phyloP scores from a whole-genome alignment of 805 yeast genomes.

The Soucietia sequanensis region DNA sequence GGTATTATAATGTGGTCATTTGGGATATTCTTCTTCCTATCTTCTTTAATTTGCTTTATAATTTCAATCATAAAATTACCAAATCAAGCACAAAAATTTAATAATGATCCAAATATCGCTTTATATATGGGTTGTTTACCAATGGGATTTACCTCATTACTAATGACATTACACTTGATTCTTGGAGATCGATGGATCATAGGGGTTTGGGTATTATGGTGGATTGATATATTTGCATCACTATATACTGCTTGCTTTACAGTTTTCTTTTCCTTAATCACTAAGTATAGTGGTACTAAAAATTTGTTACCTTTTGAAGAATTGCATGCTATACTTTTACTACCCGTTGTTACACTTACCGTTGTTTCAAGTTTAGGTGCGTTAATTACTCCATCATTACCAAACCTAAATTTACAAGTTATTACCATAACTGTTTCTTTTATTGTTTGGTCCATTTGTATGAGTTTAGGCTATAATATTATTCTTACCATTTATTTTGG shows the following conservation, averaged over 20 bases:
- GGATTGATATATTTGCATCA: constrained; percentile 59
- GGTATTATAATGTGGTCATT: constrained; percentile 65
- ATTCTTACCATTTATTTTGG: constrained; percentile 57
- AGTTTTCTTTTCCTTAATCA: constrained; percentile 47
- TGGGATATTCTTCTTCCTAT: constrained; percentile 48
- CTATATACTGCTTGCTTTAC: constrained; percentile 61
- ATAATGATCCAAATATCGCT: constrained; percentile 41
- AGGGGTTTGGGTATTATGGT: constrained; percentile 66
- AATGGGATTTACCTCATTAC: constrained; percentile 74
- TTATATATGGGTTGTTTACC: constrained; percentile 76
- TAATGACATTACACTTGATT: constrained; percentile 52
- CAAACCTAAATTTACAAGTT: constrained; percentile 40
- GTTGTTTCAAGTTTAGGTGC: constrained; percentile 77
- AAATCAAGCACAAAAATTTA: constrained; percentile 9
- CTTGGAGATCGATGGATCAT: constrained; percentile 44
- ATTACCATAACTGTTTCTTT: constrained; percentile 54
- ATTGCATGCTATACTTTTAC: constrained; percentile 56
- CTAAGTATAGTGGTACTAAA: constrained; percentile 28
- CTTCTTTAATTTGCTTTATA: constrained; percentile 41
- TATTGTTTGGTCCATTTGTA: constrained; percentile 69
- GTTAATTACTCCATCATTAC: constrained; percentile 45
- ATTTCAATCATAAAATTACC: constrained; percentile 38
- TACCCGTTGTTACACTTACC: constrained; percentile 79
- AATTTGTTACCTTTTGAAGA: constrained; percentile 19
- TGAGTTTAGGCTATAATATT: constrained; percentile 55